Percentiles rank a stretch among this genome's conserved stretches.
These are phyloP conservation scores for Drechslerella stenobrocha DNA, from an alignment of 2,329 filamentous ascomycete genomes.

Conservation along the genomic window DNA sequence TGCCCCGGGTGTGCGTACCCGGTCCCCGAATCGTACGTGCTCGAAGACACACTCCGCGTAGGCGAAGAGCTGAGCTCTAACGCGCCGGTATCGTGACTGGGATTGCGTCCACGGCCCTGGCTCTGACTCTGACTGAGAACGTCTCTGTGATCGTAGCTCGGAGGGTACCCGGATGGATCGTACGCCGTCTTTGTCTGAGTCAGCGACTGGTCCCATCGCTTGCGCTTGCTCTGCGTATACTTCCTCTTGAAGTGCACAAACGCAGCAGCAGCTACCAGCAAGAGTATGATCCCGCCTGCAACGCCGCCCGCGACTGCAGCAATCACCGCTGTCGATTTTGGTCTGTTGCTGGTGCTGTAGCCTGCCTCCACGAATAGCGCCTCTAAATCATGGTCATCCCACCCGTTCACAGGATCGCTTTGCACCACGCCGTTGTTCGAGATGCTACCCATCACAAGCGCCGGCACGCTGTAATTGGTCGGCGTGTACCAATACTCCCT, in stretches of 20 bases:
- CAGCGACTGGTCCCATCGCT: not conserved
- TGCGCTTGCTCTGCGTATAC: too few species aligned
- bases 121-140: not conserved
- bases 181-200: slow-evolving; percentile 25
- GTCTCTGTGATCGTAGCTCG: too few species aligned
- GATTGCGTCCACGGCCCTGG: slow-evolving; percentile 11
- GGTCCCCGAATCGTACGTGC: slow-evolving; percentile 30
- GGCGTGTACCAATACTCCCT: slow-evolving; percentile 14
- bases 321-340: slow-evolving; percentile 18
- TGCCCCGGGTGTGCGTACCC: slow-evolving; percentile 44
- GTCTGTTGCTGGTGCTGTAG: not conserved
- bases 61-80: slow-evolving; percentile 38
- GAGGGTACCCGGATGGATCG: slow-evolving; percentile 29
- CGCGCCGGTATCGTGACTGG: slow-evolving; percentile 15
- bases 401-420: slow-evolving; percentile 42
- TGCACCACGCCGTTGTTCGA: slow-evolving; percentile 44
- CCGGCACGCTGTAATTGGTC: slow-evolving; percentile 17
- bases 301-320: slow-evolving; percentile 37
- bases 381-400: slow-evolving; percentile 38
- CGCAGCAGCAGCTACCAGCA: slow-evolving; percentile 9
- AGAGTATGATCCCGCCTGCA: slow-evolving; percentile 29
- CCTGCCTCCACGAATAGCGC: slow-evolving; percentile 14
- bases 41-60: slow-evolving; percentile 21
- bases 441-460: slow-evolving; percentile 35
- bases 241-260: slow-evolving; percentile 15